Base-by-base conservation (phyloP, 176 grass and related monocot species). In the Pontederia paniculata region DNA sequence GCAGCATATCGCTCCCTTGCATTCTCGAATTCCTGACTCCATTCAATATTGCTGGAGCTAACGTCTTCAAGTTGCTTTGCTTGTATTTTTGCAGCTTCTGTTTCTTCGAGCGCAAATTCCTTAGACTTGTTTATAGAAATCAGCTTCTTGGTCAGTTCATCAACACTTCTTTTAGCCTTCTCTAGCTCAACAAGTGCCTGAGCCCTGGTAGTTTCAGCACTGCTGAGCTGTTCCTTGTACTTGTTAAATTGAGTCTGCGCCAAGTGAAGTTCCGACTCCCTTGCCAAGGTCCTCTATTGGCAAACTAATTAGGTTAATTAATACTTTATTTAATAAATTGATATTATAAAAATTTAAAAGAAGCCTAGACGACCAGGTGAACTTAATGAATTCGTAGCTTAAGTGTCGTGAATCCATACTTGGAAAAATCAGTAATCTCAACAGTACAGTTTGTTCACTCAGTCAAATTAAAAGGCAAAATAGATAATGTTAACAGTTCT, bases 231-330 rank as follows among this genome's bases (percentile, higher is more conserved):
- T 74, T 88, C 89, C 77, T 88, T 81, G 64, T 84, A 94, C 75
- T 88, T 84, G 69, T 89, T 89, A 57, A 95, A 69, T 55, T 89
- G 85, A 72, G 82, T 95, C 67, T 89, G 78, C 23, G 82, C 79
- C 45, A 96, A 75, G 67, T 89, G 85, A 55, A 95, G 73, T 62
- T 89, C 81, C 10, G 82, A 76, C 77, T 95, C 85, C 67, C 89
- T 95, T 23, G 78, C 73, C 64, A 80, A 72, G 16, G 78, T 73
- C 74, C 70, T 73, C 84, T 94, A 72, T 73, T 20, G 14, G 10
- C 21, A 56, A 11, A 54, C 22, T 76, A 55, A 43, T 62, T 43
- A 75, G 57, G 70, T 48, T 14, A 9, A 5, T 1, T 11, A 7
- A 55, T 13, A 11, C 20, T 23, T 12, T 55, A 22, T 20, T 21